These are phyloP conservation scores for Haplosporangium gracile DNA, from an alignment of 192 early-diverging fungal species.

Conservation along the genomic window DNA sequence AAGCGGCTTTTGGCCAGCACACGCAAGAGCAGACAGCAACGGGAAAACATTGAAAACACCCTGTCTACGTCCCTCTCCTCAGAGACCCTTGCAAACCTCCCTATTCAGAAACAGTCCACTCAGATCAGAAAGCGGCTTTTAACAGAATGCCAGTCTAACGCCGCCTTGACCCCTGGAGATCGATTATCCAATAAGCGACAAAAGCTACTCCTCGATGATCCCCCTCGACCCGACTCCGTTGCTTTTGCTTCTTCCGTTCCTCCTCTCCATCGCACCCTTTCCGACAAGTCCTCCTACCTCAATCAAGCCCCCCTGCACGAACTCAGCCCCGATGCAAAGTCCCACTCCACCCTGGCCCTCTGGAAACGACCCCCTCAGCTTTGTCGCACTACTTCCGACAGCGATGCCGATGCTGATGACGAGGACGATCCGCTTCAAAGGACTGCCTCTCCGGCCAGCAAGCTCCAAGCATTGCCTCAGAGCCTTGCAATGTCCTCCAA, in stretches of 20 bases:
- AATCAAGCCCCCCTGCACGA: constrained; percentile 24
- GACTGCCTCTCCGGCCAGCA: neutral
- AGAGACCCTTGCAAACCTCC: constrained; percentile 27
- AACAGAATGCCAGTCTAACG: constrained; percentile 20
- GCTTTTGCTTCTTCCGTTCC: constrained; percentile 6
- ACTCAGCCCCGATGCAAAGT: neutral
- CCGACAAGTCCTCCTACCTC: constrained; percentile 41
- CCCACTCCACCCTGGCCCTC: constrained; percentile 8
- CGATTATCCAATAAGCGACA: constrained; percentile 13
- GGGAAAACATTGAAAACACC: constrained; percentile 34
- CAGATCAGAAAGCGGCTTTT: constrained; percentile 35
- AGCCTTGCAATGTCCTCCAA: neutral
- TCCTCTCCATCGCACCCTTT: constrained; percentile 38
- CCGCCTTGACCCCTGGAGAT: constrained; percentile 16
- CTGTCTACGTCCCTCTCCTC: neutral
- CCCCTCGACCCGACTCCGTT: neutral
- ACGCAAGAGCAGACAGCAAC: constrained; percentile 25
- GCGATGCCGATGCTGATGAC: constrained; percentile 38
- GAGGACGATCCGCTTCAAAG: constrained; percentile 12
- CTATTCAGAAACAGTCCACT: constrained; percentile 39
- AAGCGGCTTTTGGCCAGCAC: constrained; percentile 9
- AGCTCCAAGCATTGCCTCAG: neutral
- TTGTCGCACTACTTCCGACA: constrained; percentile 20
- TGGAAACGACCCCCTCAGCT: constrained; percentile 24
- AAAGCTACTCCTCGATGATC: constrained; percentile 22